phyloP scores from a whole-genome alignment of 345 rosid species.

The Turnera subulata region DNA sequence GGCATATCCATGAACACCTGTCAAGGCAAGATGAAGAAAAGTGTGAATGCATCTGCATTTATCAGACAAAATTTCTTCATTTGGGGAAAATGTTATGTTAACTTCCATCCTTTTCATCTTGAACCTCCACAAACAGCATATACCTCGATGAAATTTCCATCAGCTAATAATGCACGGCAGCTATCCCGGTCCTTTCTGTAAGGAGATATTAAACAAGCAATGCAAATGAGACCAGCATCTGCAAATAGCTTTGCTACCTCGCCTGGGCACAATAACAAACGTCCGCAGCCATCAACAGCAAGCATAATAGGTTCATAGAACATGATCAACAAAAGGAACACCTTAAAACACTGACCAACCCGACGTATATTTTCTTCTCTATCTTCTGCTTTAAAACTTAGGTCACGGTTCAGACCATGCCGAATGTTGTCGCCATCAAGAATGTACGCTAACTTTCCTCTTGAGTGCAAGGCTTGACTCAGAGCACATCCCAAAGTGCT shows the following conservation, averaged over 20 bases:
- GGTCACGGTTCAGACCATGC: slow-evolving; percentile 27
- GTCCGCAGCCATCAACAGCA: not conserved
- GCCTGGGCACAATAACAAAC: slow-evolving; percentile 1
- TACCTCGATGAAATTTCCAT: slow-evolving; percentile 26
- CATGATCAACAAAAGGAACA: no score
- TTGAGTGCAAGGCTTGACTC: slow-evolving; percentile 21
- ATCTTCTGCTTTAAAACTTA: slow-evolving; percentile 26
- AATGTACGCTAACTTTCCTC: slow-evolving; percentile 22
- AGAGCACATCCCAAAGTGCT: slow-evolving; percentile 26
- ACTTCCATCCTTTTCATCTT: not conserved
- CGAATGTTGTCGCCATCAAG: slow-evolving; percentile 32
- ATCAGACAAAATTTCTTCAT: no score
- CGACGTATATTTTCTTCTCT: slow-evolving; percentile 27
- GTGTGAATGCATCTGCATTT: no score
- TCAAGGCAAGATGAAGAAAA: not conserved
- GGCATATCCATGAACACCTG: slow-evolving; percentile 35
- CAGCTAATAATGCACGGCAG: slow-evolving; percentile 17
- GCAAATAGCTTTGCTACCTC: slow-evolving; percentile 22
- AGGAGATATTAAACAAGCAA: slow-evolving; percentile 23
- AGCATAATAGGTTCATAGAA: no score
- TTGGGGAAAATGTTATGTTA: not conserved
- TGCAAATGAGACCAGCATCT: slow-evolving; percentile 21
- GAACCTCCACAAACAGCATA: not conserved
- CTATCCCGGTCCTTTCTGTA: slow-evolving; percentile 22
- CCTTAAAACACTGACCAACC: slow-evolving; percentile 14